These are phyloP conservation scores for Thozetella sp. DNA, from an alignment of 495 filamentous ascomycete genomes.

Conservation along the genomic window DNA sequence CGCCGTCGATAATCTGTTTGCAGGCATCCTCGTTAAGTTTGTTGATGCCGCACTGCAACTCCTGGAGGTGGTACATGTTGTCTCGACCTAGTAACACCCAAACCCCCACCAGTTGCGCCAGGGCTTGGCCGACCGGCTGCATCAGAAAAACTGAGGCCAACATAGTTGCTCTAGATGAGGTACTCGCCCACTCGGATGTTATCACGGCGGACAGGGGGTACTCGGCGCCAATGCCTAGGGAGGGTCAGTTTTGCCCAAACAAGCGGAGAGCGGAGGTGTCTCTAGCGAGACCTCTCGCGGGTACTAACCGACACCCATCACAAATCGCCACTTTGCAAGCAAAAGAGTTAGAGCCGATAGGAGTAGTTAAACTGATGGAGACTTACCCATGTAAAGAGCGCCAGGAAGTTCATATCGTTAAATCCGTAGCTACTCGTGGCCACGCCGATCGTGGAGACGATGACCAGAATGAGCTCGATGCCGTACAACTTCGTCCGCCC, in stretches of 20 bases:
- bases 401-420: conserved; percentile 36
- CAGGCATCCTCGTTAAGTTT: conserved; percentile 59
- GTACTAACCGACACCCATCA: conserved; percentile 33
- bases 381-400: conserved; percentile 31
- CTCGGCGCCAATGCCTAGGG: conserved; percentile 70
- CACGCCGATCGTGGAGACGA: conserved; percentile 72
- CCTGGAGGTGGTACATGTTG: conserved; percentile 53
- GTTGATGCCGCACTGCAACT: conserved; percentile 38
- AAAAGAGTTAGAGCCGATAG: no score
- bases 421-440: conserved; percentile 59
- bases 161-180: conserved; percentile 77
- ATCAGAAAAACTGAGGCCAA: conserved; percentile 79
- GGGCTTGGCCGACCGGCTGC: conserved; percentile 74
- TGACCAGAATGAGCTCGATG: conserved; percentile 77
- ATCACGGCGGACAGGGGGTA: conserved; percentile 78
- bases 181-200: conserved; percentile 72
- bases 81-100: conserved; percentile 71
- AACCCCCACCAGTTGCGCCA: conserved; percentile 67
- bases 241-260: conserved; percentile 55
- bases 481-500: conserved; percentile 80
- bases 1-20: conserved; percentile 70
- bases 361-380: not conserved
- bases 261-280: conserved; percentile 62
- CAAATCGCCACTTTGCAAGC: conserved; percentile 28
- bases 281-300: conserved; percentile 28